Percentiles rank a stretch among this genome's conserved stretches.
Conservation (phyloP, 164 flowering plant species). For the Berberis vulgaris region DNA sequence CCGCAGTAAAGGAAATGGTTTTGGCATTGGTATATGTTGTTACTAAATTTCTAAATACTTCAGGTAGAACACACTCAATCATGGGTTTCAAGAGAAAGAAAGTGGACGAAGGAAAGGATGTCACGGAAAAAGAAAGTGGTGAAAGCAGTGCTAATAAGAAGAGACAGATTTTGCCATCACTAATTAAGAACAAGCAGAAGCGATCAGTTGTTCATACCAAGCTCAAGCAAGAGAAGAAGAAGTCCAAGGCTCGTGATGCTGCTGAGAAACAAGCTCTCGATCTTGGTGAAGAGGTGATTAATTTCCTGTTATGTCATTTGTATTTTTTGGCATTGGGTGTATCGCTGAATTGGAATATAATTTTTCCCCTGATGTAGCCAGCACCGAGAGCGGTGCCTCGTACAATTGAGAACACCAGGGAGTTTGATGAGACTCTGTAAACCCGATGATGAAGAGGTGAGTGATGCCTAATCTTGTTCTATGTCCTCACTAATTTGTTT, state of each 20-base stretch:
- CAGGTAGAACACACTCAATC: background rate
- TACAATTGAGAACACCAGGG: conserved; percentile 90
- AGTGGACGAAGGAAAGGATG: conserved; percentile 15
- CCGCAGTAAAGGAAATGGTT: too few species aligned
- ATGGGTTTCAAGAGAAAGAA: conserved; percentile 16
- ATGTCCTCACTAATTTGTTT: background rate
- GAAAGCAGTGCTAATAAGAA: conserved; percentile 16
- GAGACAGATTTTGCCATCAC: conserved; percentile 45
- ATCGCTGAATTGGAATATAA: too few species aligned
- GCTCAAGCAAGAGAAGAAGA: conserved; percentile 72
- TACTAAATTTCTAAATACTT: too few species aligned
- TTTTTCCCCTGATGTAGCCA: conserved; percentile 30
- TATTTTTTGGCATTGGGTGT: background rate
- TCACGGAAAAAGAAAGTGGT: conserved; percentile 8
- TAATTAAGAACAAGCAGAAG: conserved; percentile 82
- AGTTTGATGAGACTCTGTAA: conserved; percentile 79
- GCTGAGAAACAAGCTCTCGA: conserved; percentile 77
- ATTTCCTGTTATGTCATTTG: background rate
- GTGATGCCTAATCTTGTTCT: background rate
- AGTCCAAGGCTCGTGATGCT: conserved; percentile 60
- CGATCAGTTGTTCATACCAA: conserved; percentile 65
- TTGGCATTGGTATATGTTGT: too few species aligned
- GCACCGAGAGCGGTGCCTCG: conserved; percentile 51
- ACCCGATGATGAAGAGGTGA: conserved; percentile 90
- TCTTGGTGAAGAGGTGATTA: conserved; percentile 75